These are phyloP conservation scores for Amorphotheca resinae DNA, from an alignment of 495 filamentous ascomycete genomes.

Conservation along the genomic window DNA sequence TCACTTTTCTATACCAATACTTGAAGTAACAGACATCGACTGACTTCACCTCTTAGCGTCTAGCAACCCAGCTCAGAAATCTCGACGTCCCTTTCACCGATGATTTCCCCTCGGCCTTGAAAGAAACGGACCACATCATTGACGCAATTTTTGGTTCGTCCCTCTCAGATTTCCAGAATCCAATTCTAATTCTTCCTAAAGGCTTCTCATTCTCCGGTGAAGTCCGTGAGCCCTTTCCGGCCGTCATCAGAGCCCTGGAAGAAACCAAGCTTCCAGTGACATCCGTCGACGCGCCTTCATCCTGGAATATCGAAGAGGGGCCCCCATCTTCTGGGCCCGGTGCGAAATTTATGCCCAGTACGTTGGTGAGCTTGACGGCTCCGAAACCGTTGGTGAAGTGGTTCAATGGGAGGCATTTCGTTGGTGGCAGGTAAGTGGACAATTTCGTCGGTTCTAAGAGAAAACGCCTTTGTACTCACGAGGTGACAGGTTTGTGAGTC, in stretches of 20 bases:
- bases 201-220: slow-evolving; percentile 90
- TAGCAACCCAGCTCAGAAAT: slow-evolving; percentile 69
- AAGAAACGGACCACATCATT: slow-evolving; percentile 63
- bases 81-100: slow-evolving; percentile 75
- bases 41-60: slow-evolving; percentile 41
- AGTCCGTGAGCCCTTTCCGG: slow-evolving; percentile 78
- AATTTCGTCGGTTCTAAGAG: not conserved
- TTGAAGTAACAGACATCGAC: too few species aligned
- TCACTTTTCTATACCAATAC: too few species aligned
- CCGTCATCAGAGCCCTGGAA: slow-evolving; percentile 65
- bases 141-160: slow-evolving; percentile 80
- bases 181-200: slow-evolving; percentile 15
- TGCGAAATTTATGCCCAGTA: slow-evolving; percentile 61
- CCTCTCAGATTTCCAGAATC: not conserved
- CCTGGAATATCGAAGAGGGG: slow-evolving; percentile 83
- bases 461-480: not conserved
- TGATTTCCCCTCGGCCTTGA: slow-evolving; percentile 58
- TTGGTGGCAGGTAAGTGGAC: slow-evolving; percentile 57
- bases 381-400: slow-evolving; percentile 84
- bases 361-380: slow-evolving; percentile 80
- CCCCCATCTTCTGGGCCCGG: slow-evolving; percentile 70
- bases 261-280: slow-evolving; percentile 63
- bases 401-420: slow-evolving; percentile 77
- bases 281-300: slow-evolving; percentile 82
- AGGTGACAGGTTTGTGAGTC: slow-evolving; percentile 57